These are phyloP conservation scores for Sechiopsis laciniata DNA, from an alignment of 306 rosid species.

Conservation along the genomic window DNA sequence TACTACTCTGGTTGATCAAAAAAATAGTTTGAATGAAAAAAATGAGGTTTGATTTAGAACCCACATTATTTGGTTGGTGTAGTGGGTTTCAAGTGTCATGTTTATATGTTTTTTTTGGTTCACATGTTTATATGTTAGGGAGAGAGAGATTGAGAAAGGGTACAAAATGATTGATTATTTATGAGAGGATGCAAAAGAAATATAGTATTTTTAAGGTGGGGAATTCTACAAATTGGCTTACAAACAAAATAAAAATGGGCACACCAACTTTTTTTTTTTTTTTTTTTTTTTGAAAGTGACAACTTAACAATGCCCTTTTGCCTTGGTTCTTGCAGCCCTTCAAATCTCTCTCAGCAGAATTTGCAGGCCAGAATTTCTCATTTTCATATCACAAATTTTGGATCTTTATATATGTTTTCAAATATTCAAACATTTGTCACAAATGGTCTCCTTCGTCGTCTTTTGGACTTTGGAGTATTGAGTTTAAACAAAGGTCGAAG, in stretches of 20 bases:
- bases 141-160: background rate
- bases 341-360: background rate
- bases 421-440: background rate
- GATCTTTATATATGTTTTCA: background rate
- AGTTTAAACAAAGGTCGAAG: no score
- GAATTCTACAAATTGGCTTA: background rate
- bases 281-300: background rate
- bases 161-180: conserved; percentile 18
- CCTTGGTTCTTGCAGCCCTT: background rate
- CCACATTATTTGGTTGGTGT: conserved; percentile 11
- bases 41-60: background rate
- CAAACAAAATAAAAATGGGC: background rate
- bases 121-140: background rate
- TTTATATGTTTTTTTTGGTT: background rate
- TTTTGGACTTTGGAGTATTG: background rate
- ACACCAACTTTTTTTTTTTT: background rate
- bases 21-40: no score
- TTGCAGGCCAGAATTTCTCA: background rate
- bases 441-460: background rate
- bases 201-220: background rate
- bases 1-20: no score
- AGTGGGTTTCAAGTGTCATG: background rate
- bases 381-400: background rate
- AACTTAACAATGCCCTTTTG: background rate
- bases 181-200: background rate